These are phyloP conservation scores for Fusarium albidum DNA, from an alignment of 2,329 filamentous ascomycete genomes.

Conservation along the genomic window DNA sequence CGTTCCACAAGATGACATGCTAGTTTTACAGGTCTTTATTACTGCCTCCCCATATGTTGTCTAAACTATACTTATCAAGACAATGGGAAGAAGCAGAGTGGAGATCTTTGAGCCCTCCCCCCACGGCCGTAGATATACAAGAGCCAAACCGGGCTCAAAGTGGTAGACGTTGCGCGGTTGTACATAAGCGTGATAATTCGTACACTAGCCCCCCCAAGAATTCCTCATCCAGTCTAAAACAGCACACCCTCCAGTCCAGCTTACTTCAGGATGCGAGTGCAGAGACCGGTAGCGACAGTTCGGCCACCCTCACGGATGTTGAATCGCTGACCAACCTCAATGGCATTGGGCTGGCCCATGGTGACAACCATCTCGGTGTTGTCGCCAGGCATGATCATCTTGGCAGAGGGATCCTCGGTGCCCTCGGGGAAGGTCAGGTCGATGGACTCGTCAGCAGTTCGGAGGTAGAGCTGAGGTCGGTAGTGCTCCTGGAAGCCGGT, in stretches of 20 bases:
- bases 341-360: conserved; percentile 83
- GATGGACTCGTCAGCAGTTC: conserved; percentile 85
- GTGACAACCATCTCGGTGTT: conserved; percentile 97
- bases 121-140: conserved; percentile 48
- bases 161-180: conserved; percentile 37
- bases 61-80: conserved; percentile 49
- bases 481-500: conserved; percentile 97
- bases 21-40: conserved; percentile 43
- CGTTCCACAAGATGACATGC: neutral
- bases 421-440: conserved; percentile 88
- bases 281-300: conserved; percentile 83
- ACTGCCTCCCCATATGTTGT: conserved; percentile 41
- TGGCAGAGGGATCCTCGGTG: conserved; percentile 72
- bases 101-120: conserved; percentile 48
- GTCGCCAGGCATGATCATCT: conserved; percentile 97
- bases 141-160: conserved; percentile 44
- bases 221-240: conserved; percentile 24
- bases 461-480: conserved; percentile 94
- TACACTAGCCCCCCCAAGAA: conserved; percentile 35
- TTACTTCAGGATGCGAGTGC: conserved; percentile 76
- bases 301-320: conserved; percentile 97
- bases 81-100: conserved; percentile 52
- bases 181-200: conserved; percentile 41
- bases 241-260: conserved; percentile 14
- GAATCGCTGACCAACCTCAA: conserved; percentile 94